These are phyloP conservation scores for Quaeritorhiza haematococci DNA, from an alignment of 371 early-diverging fungal species.

Conservation along the genomic window DNA sequence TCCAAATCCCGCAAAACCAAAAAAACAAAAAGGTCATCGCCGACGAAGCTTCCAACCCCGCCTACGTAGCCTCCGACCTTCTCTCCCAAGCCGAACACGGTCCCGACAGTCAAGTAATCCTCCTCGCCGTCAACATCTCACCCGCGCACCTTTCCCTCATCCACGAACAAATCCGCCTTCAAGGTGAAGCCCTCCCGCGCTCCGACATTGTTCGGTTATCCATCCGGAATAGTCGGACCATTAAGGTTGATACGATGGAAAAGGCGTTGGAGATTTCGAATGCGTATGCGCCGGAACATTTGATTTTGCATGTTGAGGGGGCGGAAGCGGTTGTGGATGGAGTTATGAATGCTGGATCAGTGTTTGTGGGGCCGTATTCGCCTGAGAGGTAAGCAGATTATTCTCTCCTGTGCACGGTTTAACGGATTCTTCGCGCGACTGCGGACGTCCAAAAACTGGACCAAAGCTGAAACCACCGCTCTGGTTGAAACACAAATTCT, in stretches of 20 bases:
- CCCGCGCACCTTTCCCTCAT: conserved; percentile 63
- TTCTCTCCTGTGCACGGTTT: conserved; percentile 1
- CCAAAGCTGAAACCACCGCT: conserved; percentile 1
- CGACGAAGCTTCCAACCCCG: conserved; percentile 74
- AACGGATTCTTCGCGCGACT: not conserved
- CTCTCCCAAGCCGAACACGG: conserved; percentile 97
- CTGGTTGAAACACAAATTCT: not conserved
- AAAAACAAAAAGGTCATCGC: conserved; percentile 86
- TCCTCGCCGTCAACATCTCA: conserved; percentile 75
- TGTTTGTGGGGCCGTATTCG: conserved; percentile 93
- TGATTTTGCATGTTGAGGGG: conserved; percentile 84
- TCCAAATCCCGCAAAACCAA: no score
- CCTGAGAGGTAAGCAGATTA: conserved; percentile 71
- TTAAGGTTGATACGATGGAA: conserved; percentile 61
- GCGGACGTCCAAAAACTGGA: not conserved
- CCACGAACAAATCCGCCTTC: conserved; percentile 70
- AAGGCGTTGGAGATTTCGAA: conserved; percentile 88
- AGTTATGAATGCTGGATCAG: conserved; percentile 88
- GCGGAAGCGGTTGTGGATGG: conserved; percentile 58
- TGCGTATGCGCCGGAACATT: conserved; percentile 94
- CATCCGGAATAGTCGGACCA: conserved; percentile 76
- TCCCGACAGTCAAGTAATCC: conserved; percentile 77
- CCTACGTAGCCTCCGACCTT: conserved; percentile 91
- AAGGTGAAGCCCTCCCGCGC: conserved; percentile 83
- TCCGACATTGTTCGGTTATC: conserved; percentile 81